phyloP scores from a whole-genome alignment of 2,329 filamentous ascomycete genomes.

The Epichloe hybrida region DNA sequence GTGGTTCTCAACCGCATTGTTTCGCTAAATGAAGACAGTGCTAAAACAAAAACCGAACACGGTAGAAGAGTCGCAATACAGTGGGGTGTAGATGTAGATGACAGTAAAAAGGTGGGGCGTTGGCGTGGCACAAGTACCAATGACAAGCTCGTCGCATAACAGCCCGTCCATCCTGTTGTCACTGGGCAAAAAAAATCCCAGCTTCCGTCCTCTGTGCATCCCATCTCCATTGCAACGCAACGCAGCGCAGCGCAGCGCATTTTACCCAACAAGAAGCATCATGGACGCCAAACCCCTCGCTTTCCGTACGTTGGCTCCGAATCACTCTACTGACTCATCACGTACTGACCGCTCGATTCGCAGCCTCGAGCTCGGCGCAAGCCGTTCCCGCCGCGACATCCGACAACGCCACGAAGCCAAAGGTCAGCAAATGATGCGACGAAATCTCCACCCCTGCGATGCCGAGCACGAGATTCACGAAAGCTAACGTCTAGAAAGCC shows the following conservation, averaged over 20 bases:
- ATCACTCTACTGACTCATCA: neutral
- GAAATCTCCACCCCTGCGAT: neutral
- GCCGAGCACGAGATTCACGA: conserved; percentile 1
- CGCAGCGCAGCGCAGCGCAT: neutral
- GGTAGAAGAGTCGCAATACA: too few relatives aligned
- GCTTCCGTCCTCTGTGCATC: neutral
- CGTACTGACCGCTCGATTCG: neutral
- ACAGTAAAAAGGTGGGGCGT: neutral
- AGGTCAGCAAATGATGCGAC: conserved; percentile 18
- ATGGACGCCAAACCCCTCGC: conserved; percentile 20
- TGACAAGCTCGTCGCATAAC: conserved; percentile 24
- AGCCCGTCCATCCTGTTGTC: conserved; percentile 28
- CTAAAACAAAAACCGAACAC: conserved; percentile 26
- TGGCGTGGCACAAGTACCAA: too few relatives aligned
- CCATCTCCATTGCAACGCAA: neutral
- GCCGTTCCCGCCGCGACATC: conserved; percentile 18
- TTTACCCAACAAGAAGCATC: conserved; percentile 6
- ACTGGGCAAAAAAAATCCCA: neutral
- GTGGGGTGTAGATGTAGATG: too few relatives aligned
- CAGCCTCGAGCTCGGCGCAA: conserved; percentile 4
- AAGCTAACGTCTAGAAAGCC: conserved; percentile 41
- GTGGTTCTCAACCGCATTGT: conserved; percentile 80
- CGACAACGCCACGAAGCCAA: conserved; percentile 26
- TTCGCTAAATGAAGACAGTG: conserved; percentile 67
- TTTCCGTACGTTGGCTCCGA: conserved; percentile 12